Percentiles rank a stretch among this genome's conserved stretches.
Conservation (phyloP, 768 basidiomycete genomes). For the Termitomyces sp. region DNA sequence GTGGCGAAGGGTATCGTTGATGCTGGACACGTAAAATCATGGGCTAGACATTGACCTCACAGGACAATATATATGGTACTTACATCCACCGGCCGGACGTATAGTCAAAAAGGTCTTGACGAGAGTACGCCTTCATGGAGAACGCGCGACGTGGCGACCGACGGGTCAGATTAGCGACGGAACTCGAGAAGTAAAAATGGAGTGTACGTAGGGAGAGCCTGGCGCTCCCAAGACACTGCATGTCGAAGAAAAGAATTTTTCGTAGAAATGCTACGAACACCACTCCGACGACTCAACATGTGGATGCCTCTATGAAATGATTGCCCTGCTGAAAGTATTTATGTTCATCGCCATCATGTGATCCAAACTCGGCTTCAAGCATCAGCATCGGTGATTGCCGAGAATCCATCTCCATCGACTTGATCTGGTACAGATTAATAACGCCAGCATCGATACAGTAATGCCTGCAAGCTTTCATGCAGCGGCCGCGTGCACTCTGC, state of each 20-base stretch:
- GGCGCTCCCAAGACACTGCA: no score
- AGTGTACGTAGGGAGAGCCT: no score
- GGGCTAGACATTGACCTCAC: not conserved
- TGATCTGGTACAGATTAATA: not conserved
- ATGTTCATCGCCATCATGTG: not conserved
- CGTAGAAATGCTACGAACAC: no score
- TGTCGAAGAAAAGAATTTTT: no score
- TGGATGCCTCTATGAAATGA: no score
- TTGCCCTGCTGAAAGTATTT: not conserved
- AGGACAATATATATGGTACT: not conserved
- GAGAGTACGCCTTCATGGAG: not conserved
- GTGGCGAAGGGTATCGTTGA: not conserved
- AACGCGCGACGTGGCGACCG: not conserved
- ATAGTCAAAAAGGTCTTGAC: not conserved
- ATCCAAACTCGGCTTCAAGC: not conserved
- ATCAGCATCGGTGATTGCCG: not conserved
- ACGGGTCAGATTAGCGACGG: not conserved
- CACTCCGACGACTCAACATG: no score
- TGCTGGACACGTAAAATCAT: not conserved
- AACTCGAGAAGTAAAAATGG: not conserved
- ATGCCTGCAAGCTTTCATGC: slow-evolving; percentile 6
- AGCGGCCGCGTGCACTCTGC: slow-evolving; percentile 1
- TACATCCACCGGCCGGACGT: not conserved
- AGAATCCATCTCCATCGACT: not conserved
- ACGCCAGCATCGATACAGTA: not conserved